These are phyloP conservation scores for Plasmodium fragile DNA, from an alignment of 169 alveolate species.

Conservation along the genomic window DNA sequence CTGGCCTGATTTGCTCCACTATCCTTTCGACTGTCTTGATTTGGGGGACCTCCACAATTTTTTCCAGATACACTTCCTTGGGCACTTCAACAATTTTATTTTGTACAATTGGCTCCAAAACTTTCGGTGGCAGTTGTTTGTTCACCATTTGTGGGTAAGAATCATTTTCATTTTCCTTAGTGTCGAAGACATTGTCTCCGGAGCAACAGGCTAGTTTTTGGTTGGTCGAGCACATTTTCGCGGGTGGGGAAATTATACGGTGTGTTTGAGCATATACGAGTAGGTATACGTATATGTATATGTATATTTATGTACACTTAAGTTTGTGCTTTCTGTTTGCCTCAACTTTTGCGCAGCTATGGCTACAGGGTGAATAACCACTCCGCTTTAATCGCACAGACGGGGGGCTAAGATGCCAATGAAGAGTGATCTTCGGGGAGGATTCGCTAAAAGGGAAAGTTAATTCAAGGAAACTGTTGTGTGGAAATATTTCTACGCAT, in stretches of 20 bases:
- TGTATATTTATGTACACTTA: not conserved
- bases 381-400: not conserved
- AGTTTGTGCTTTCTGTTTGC: not conserved
- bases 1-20: constrained; percentile 87
- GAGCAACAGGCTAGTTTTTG: constrained; percentile 47
- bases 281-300: not conserved
- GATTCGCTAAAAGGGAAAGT: constrained; percentile 3
- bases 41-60: constrained; percentile 88
- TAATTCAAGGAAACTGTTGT: not conserved
- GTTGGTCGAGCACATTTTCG: constrained; percentile 60
- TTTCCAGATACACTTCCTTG: constrained; percentile 85
- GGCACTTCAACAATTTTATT: constrained; percentile 86
- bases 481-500: not conserved
- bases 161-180: constrained; percentile 22
- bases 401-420: not conserved
- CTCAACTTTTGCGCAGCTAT: not conserved
- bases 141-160: constrained; percentile 59
- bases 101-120: constrained; percentile 77
- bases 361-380: not conserved
- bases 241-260: not conserved
- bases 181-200: constrained; percentile 63
- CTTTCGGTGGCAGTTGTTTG: constrained; percentile 74
- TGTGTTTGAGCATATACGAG: not conserved
- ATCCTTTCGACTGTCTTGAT: constrained; percentile 87
- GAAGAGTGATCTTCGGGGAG: not conserved